Percentiles rank a stretch among this genome's conserved stretches.
phyloP scores from a whole-genome alignment of 2,329 filamentous ascomycete species.

The Aspergillus thermomutatus region DNA sequence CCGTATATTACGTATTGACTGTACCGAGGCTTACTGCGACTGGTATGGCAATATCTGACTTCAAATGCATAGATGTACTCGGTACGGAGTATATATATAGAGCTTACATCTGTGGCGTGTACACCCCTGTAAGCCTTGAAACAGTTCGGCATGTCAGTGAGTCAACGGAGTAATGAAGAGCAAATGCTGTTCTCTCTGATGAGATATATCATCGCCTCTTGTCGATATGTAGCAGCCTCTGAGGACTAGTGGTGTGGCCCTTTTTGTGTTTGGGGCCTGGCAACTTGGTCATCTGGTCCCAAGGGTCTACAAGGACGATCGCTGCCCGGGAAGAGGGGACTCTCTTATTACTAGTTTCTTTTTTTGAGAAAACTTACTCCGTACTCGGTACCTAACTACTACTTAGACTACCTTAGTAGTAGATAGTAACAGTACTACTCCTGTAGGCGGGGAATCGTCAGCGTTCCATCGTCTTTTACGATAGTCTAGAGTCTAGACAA shows the following conservation, averaged over 20 bases:
- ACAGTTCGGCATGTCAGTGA: background rate
- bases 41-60: too few relatives aligned
- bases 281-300: background rate
- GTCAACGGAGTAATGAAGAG: background rate
- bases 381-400: too few relatives aligned
- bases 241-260: too few relatives aligned
- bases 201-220: too few relatives aligned
- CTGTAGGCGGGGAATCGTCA: background rate
- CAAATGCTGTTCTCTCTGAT: too few relatives aligned
- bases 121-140: background rate
- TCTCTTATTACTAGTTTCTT: too few relatives aligned
- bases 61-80: too few relatives aligned
- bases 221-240: too few relatives aligned
- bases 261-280: background rate
- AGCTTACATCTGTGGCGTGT: background rate
- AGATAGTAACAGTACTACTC: background rate
- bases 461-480: background rate
- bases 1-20: background rate
- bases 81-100: too few relatives aligned
- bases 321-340: background rate
- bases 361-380: too few relatives aligned
- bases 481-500: slow-evolving; percentile 13
- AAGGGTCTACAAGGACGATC: background rate
- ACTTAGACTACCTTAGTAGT: background rate
- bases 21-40: too few relatives aligned